Evolutionary conservation across 441 rosid genomes (phyloP), one percentile per base, ranked within the genome.

Genomic region (Gossypium lobatum): DNA sequence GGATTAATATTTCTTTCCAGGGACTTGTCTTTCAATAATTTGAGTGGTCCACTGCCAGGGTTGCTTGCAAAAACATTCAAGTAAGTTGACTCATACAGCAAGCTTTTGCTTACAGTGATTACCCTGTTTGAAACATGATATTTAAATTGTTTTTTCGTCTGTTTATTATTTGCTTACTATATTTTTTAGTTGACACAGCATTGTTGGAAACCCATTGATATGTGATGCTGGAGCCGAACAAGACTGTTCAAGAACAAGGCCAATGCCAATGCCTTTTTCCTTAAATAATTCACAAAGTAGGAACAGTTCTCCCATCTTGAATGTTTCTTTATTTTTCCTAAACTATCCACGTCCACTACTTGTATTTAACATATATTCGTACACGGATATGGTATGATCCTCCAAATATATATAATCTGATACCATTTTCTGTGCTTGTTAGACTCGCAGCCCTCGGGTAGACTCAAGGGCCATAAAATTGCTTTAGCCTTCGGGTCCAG

Each of bases 1-100:
- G 61, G 53, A 62, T 70, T 21, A 10, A 69, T 75, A 31, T 31
- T 31, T 31, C 37, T 64, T 70, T 31, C 46, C 80, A 95, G 99
- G 84, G 99, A 95, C 80, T 83, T 95, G 79, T 95, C 98, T 73
- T 90, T 70, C 80, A 95, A 95, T 72, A 90, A 90, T 84, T 81
- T 95, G 81, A 89, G 91, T 77, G 86, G 90, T 76, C 91, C 95
- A 48, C 85, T 90, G 59, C 96, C 99, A 7, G 78, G 75, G 68
- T 85, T 92, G 74, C 89, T 81, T 65, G 89, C 91, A 65, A 91
- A 85, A 84, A 95, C 99, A 78, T 93, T 87, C 92, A 90, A 88
- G 99, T 95, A 88, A 82, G 84, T 82, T 57, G 75, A 42, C 64
- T 69, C 63, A 59, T 62, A 42, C 1, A 66, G 70, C 70, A 71